These are phyloP conservation scores for Cryptosporidium muris DNA, from an alignment of 169 alveolate species.

Conservation along the genomic window DNA sequence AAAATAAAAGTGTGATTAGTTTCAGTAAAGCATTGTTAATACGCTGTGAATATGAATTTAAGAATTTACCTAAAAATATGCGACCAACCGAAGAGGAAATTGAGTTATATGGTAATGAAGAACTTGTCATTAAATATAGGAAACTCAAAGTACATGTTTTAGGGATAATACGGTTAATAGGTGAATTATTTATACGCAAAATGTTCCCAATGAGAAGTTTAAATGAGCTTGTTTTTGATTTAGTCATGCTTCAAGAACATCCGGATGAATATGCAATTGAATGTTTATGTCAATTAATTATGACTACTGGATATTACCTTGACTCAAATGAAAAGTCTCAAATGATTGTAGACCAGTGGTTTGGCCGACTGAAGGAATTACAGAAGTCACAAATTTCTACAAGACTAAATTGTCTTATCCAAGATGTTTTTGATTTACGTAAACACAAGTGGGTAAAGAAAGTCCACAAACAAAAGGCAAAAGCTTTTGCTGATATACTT, in stretches of 20 bases:
- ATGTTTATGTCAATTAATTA: conserved; percentile 86
- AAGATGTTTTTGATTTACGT: conserved; percentile 88
- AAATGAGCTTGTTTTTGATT: conserved; percentile 86
- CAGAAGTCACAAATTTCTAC: conserved; percentile 82
- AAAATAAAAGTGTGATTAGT: conserved; percentile 80
- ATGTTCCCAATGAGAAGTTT: conserved; percentile 86
- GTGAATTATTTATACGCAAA: conserved; percentile 88
- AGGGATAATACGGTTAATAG: conserved; percentile 89
- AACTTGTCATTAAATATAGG: conserved; percentile 52
- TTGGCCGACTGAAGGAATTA: conserved; percentile 87
- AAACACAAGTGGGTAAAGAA: conserved; percentile 89
- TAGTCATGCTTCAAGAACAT: conserved; percentile 83
- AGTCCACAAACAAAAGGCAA: conserved; percentile 89
- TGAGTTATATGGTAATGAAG: conserved; percentile 39
- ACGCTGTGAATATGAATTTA: conserved; percentile 60
- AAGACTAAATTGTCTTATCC: conserved; percentile 87
- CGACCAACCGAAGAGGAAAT: conserved; percentile 64
- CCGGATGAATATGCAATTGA: conserved; percentile 91
- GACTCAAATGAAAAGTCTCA: conserved; percentile 84
- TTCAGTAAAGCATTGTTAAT: conserved; percentile 54
- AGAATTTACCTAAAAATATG: conserved; percentile 61
- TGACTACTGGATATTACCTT: conserved; percentile 88
- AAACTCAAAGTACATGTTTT: conserved; percentile 82
- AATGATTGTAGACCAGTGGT: conserved; percentile 89
- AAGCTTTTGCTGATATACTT: conserved; percentile 86